Evolutionary conservation across 352 stramenopile species (phyloP).

Genomic region (Globisporangium echinulatum): DNA sequence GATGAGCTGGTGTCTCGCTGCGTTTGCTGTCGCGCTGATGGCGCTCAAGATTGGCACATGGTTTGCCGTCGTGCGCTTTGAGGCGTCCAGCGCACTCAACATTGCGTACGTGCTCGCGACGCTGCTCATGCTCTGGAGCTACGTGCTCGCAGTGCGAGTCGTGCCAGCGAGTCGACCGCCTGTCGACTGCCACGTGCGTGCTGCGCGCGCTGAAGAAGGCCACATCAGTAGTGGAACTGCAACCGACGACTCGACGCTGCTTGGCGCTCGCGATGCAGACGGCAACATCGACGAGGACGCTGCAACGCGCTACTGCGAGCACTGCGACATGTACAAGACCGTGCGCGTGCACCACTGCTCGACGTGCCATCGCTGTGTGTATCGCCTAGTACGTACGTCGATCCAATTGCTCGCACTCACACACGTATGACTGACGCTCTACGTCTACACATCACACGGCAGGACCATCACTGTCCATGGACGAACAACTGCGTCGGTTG

Average conservation of each 20-base stretch:
- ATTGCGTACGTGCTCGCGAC: conserved; percentile 30
- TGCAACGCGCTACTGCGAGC: conserved; percentile 62
- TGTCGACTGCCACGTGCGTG: conserved; percentile 12
- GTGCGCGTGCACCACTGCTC: conserved; percentile 73
- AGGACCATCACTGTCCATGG: conserved; percentile 84
- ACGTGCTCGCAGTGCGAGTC: conserved; percentile 37
- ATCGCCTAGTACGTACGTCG: conserved; percentile 43
- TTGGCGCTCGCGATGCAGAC: neutral
- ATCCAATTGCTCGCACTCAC: neutral
- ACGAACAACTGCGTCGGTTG: conserved; percentile 81
- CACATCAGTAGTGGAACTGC: neutral
- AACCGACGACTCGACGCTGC: neutral
- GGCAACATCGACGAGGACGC: conserved; percentile 6
- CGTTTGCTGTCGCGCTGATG: conserved; percentile 57
- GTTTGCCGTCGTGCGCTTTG: conserved; percentile 27
- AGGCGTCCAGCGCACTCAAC: conserved; percentile 21
- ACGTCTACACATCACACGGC: neutral
- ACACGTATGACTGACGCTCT: neutral
- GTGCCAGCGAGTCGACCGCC: conserved; percentile 14
- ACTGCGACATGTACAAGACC: conserved; percentile 60
- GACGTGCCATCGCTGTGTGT: conserved; percentile 62
- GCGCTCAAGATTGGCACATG: conserved; percentile 52
- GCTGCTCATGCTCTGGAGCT: conserved; percentile 76
- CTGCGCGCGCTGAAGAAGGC: conserved; percentile 1
- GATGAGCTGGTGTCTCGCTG: conserved; percentile 38